Percentiles rank a stretch among this genome's conserved stretches.
These are phyloP conservation scores for Aspergillus tamarii DNA, from an alignment of 2,329 filamentous ascomycete species.

Conservation along the genomic window DNA sequence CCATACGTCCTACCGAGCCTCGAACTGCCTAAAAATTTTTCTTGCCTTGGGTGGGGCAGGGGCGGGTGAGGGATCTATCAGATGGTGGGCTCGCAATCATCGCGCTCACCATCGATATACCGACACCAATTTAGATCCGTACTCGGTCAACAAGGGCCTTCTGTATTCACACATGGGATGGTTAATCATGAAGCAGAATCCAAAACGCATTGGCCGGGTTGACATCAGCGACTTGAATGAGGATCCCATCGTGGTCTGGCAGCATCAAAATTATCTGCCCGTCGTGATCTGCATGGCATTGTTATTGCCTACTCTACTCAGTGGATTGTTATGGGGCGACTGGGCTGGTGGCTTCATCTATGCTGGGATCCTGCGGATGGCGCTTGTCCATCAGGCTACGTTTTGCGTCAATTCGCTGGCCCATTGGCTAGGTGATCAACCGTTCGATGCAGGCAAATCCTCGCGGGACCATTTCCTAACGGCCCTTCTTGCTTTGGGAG, in stretches of 20 bases:
- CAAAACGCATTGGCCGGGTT: conserved; percentile 12
- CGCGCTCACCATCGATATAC: conserved; percentile 24
- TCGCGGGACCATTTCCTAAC: conserved; percentile 19
- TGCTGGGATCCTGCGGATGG: conserved; percentile 72
- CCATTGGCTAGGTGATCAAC: conserved; percentile 47
- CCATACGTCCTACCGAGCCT: conserved; percentile 18
- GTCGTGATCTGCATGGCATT: conserved; percentile 15
- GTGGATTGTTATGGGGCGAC: conserved; percentile 17
- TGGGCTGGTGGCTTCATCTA: conserved; percentile 39
- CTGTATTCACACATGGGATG: conserved; percentile 21
- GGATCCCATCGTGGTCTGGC: conserved; percentile 19
- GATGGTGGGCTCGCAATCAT: conserved; percentile 19
- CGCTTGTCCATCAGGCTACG: conserved; percentile 78
- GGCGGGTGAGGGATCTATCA: conserved; percentile 16
- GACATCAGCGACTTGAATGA: conserved; percentile 19
- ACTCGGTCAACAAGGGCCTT: conserved; percentile 17
- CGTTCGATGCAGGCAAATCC: conserved; percentile 20
- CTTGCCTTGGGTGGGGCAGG: conserved; percentile 16
- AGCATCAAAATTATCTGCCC: conserved; percentile 19
- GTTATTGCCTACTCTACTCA: conserved; percentile 14
- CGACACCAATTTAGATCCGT: conserved; percentile 22
- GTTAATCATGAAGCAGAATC: conserved; percentile 22
- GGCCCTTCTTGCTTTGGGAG: conserved; percentile 16
- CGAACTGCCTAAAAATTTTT: conserved; percentile 12
- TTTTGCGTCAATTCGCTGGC: conserved; percentile 82